Conservation (phyloP, 805 yeast species). For the Candida vaughaniae region DNA sequence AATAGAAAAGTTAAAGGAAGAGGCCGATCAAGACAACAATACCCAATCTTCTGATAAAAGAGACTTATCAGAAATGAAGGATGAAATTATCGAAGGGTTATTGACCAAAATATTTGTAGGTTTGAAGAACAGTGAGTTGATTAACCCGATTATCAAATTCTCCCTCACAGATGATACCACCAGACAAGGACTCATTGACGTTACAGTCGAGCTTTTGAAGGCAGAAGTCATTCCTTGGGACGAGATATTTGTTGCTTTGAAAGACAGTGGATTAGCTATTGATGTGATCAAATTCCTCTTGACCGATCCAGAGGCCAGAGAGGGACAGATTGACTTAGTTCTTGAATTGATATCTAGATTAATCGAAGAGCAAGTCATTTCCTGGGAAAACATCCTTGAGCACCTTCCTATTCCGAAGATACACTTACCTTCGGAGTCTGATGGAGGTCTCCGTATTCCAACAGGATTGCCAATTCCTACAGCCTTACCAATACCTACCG, state of each 20-base stretch:
- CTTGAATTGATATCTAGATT: constrained; percentile 23
- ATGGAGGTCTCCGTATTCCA: neutral
- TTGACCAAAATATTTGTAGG: constrained; percentile 22
- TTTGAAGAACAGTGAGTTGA: constrained; percentile 29
- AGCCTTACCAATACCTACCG: neutral
- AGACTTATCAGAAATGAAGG: constrained; percentile 7
- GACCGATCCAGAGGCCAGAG: constrained; percentile 28
- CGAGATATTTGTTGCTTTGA: constrained; percentile 29
- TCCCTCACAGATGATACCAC: constrained; percentile 29
- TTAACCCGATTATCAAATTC: constrained; percentile 24
- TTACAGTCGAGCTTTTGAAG: constrained; percentile 23
- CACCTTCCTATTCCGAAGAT: neutral
- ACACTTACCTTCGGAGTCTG: neutral
- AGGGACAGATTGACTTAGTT: constrained; percentile 24
- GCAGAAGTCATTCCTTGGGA: constrained; percentile 32
- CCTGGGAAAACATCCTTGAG: constrained; percentile 5
- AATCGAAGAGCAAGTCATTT: constrained; percentile 14
- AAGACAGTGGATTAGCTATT: constrained; percentile 28
- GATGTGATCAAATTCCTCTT: constrained; percentile 25
- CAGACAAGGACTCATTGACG: constrained; percentile 22
- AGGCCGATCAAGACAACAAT: neutral
- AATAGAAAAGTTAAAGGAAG: constrained; percentile 10
- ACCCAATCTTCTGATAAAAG: neutral
- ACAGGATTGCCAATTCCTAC: neutral
- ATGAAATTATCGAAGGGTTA: constrained; percentile 18